phyloP scores from a whole-genome alignment of 192 early-diverging fungal species.

The Backusella circina region DNA sequence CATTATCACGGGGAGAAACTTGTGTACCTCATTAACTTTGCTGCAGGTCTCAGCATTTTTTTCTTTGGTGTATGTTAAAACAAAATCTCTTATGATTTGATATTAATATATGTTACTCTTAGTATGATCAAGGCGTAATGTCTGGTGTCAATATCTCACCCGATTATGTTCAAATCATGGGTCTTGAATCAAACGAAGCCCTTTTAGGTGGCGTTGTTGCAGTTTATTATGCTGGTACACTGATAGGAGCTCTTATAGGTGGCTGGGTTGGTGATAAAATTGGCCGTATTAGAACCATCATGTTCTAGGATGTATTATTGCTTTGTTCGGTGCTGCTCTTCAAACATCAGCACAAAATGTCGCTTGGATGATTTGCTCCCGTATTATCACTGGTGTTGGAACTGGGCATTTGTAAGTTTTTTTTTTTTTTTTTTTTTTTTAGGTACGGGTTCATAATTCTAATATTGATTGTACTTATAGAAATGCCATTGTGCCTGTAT shows the following conservation, averaged over 20 bases:
- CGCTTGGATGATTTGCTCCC: conserved; percentile 26
- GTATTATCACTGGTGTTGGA: conserved; percentile 30
- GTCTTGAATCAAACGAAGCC: conserved; percentile 14
- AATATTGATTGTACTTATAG: neutral
- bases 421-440: neutral
- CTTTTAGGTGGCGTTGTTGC: conserved; percentile 29
- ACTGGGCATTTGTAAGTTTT: conserved; percentile 25
- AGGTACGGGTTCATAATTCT: neutral
- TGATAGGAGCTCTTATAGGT: conserved; percentile 30
- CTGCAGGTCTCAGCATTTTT: conserved; percentile 27
- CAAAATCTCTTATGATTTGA: neutral
- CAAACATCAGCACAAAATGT: conserved; percentile 30
- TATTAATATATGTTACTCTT: neutral
- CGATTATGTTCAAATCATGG: conserved; percentile 22
- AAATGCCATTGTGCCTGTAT: conserved; percentile 32
- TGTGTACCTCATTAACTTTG: conserved; percentile 17
- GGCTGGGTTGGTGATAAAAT: conserved; percentile 32
- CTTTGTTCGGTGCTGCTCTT: conserved; percentile 21
- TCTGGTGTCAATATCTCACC: conserved; percentile 18
- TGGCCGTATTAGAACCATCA: conserved; percentile 26
- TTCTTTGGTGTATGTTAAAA: conserved; percentile 25
- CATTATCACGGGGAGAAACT: neutral
- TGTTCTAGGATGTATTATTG: conserved; percentile 18
- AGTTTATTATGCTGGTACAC: conserved; percentile 23
- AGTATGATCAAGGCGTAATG: conserved; percentile 36